Evolutionary conservation across 192 early-diverging fungal genomes (phyloP), one percentile per base, ranked within the genome.

Genomic region (Paraglomus occultum): DNA sequence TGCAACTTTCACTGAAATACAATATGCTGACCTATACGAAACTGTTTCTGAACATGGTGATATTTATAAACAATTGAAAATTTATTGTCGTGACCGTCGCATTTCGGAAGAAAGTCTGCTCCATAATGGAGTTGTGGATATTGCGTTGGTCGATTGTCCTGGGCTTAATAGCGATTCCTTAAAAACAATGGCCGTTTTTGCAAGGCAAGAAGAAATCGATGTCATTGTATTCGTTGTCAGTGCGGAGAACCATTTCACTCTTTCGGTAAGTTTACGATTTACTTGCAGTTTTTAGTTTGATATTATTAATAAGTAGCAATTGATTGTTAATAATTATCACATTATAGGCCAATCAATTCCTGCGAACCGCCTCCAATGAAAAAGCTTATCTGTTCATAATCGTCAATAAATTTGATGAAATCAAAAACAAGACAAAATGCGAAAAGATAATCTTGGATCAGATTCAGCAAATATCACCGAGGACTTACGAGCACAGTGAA

Each of bases 331-430:
- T 64, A 63, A 59, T 40, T 47, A 20, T 55, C 49, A 6, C 44
- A 42, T 47, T 49, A 62, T 74, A 93, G 91, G 96, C 94, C 23
- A 90, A 94, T 65, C 93, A 99, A 83, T 99, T 99, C 78, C 83
- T 99, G 77, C 86, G 88, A 70, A 97, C 89, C 71, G 97, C 97
- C 7, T 94, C 94, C 51, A 97, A 97, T 78, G 97, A 99, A 84
- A 99, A 99, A 82, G 94, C 95, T 8, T 94, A 94, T 78, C 93
- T 99, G 23, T 99, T 99, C 70, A 96, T 99, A 67, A 95, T 99
- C 20, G 94, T 99, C 71, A 99, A 99, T 79, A 84, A 90, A 67
- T 99, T 98, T 73, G 97, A 99, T 76, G 86, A 88, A 17, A 99
- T 99, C 78, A 86, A 89, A 58, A 83, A 94, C 74, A 94, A 95